phyloP scores from a whole-genome alignment of 1,139 yeast species.

The Hemisphaericaspora lyxosophila region DNA sequence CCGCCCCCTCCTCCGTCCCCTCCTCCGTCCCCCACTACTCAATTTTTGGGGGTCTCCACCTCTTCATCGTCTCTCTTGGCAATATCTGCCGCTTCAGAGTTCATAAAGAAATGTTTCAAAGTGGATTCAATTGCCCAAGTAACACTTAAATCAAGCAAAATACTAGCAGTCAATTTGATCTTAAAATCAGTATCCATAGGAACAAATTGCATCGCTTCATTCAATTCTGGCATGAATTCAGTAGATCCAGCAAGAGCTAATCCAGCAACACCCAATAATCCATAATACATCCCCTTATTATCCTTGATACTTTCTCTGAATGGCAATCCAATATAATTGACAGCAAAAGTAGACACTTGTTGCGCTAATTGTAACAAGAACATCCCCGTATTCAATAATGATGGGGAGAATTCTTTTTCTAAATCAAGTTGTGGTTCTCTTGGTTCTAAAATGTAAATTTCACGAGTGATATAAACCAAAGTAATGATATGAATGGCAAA shows the following conservation, averaged over 20 bases:
- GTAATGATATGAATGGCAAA: slow-evolving; percentile 89
- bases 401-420: slow-evolving; percentile 85
- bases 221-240: slow-evolving; percentile 91
- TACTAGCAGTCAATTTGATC: slow-evolving; percentile 67
- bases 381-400: slow-evolving; percentile 92
- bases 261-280: slow-evolving; percentile 85
- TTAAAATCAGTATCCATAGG: slow-evolving; percentile 80
- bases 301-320: slow-evolving; percentile 88
- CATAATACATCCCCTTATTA: slow-evolving; percentile 97
- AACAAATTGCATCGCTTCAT: slow-evolving; percentile 87
- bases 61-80: slow-evolving; percentile 47
- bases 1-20: neutral
- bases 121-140: slow-evolving; percentile 79
- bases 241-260: slow-evolving; percentile 91
- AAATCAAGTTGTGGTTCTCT: slow-evolving; percentile 85
- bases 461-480: slow-evolving; percentile 76
- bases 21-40: no score
- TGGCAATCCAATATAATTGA: slow-evolving; percentile 96
- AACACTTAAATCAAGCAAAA: slow-evolving; percentile 72
- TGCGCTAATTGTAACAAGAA: slow-evolving; percentile 92
- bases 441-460: slow-evolving; percentile 86
- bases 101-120: slow-evolving; percentile 84
- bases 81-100: slow-evolving; percentile 88
- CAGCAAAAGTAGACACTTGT: slow-evolving; percentile 97
- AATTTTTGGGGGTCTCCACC: slow-evolving; percentile 2